A percentile compares a stretch with the other conserved stretches of the same genome.
Evolutionary conservation across 2,329 filamentous ascomycete genomes (phyloP).

Genomic region (Trichoderma pleuroti): DNA sequence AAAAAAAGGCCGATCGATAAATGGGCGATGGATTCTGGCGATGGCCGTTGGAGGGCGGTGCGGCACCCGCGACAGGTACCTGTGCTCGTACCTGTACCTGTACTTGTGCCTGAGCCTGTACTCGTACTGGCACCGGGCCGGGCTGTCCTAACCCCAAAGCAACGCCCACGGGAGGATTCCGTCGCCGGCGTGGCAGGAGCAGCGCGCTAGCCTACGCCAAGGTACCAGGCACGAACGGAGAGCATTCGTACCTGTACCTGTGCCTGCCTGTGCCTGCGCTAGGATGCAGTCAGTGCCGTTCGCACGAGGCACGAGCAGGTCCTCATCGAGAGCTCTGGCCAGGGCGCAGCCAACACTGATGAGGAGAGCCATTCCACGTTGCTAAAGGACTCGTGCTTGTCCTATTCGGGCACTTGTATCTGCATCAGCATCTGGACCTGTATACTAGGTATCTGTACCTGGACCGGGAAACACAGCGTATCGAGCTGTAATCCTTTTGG

Average conservation of each 20-base stretch:
- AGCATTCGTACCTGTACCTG: background rate
- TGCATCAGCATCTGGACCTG: background rate
- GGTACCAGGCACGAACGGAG: background rate
- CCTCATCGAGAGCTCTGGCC: background rate
- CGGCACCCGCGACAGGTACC: background rate
- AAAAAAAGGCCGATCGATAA: conserved; percentile 9
- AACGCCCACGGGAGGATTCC: conserved; percentile 5
- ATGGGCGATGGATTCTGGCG: background rate
- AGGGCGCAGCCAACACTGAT: background rate
- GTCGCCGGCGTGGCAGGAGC: background rate
- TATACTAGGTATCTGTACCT: background rate
- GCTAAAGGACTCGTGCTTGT: background rate
- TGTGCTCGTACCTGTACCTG: background rate
- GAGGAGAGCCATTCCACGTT: background rate
- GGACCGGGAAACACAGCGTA: background rate
- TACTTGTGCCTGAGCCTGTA: background rate
- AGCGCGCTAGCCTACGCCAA: conserved; percentile 3
- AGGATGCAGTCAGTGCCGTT: background rate
- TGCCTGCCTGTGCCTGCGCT: background rate
- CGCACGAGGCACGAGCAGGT: background rate
- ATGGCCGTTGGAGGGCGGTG: background rate
- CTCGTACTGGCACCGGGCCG: background rate
- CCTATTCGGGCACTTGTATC: background rate
- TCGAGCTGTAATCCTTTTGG: background rate
- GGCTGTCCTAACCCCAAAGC: background rate